phyloP scores from a whole-genome alignment of 306 rosid genomes.

The Dryas alaskensis region DNA sequence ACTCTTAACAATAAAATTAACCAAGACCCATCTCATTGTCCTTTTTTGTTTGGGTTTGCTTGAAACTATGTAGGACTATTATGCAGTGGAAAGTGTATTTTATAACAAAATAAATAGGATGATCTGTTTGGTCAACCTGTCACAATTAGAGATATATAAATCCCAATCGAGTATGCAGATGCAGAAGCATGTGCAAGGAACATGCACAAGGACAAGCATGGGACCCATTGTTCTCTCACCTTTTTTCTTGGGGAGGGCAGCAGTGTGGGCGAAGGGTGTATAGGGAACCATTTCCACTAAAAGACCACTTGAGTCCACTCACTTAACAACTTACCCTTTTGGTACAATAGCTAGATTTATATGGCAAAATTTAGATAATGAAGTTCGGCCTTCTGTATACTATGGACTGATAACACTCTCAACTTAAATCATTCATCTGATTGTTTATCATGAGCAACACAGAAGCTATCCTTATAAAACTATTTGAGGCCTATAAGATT shows the following conservation, averaged over 20 bases:
- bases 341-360: not conserved
- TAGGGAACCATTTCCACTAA: not conserved
- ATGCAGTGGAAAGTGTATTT: not conserved
- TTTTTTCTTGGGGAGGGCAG: not conserved
- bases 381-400: not conserved
- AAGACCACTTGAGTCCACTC: not conserved
- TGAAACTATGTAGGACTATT: not conserved
- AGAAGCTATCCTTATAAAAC: not conserved
- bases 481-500: not conserved
- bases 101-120: not conserved
- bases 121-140: not conserved
- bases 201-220: too few species aligned
- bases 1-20: not conserved
- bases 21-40: not conserved
- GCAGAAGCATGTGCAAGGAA: too few species aligned
- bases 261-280: too few species aligned
- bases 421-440: not conserved
- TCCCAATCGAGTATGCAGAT: not conserved
- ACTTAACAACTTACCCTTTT: not conserved
- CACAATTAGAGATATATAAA: not conserved
- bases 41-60: not conserved
- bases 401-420: not conserved
- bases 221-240: not conserved
- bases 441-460: not conserved
- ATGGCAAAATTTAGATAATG: not conserved